phyloP scores from a whole-genome alignment of 805 yeast genomes.

The Candida andamanensis region DNA sequence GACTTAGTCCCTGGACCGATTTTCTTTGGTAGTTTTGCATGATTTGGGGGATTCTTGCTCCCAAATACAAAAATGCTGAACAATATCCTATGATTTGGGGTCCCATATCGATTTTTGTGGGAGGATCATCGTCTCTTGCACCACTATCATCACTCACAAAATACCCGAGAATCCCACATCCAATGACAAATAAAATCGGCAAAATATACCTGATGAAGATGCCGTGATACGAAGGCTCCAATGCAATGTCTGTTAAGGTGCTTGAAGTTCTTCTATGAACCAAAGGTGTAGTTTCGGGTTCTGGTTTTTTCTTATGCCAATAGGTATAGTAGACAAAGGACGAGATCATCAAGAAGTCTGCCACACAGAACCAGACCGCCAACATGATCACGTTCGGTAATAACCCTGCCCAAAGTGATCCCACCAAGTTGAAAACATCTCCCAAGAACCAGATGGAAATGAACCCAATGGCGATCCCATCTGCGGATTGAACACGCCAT shows the following conservation, averaged over 20 bases:
- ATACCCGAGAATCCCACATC: conserved; percentile 60
- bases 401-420: conserved; percentile 65
- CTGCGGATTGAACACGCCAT: conserved; percentile 70
- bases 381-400: conserved; percentile 65
- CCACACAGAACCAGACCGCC: conserved; percentile 73
- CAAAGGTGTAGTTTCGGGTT: conserved; percentile 29
- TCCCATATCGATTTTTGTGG: conserved; percentile 35
- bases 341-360: conserved; percentile 54
- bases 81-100: conserved; percentile 69
- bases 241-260: conserved; percentile 44
- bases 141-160: conserved; percentile 33
- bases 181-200: conserved; percentile 58
- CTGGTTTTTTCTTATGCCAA: conserved; percentile 19
- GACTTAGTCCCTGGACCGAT: conserved; percentile 81
- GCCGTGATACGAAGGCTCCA: conserved; percentile 44
- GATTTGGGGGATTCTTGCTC: conserved; percentile 82
- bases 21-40: conserved; percentile 70
- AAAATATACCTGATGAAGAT: conserved; percentile 47
- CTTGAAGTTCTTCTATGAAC: conserved; percentile 45
- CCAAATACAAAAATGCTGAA: conserved; percentile 62
- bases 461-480: conserved; percentile 69
- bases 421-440: conserved; percentile 61
- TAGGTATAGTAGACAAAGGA: conserved; percentile 56
- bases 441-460: conserved; percentile 68
- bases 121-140: conserved; percentile 14